Conservation (phyloP, 2,329 filamentous ascomycete species). For the Penicillium psychrosexuale region DNA sequence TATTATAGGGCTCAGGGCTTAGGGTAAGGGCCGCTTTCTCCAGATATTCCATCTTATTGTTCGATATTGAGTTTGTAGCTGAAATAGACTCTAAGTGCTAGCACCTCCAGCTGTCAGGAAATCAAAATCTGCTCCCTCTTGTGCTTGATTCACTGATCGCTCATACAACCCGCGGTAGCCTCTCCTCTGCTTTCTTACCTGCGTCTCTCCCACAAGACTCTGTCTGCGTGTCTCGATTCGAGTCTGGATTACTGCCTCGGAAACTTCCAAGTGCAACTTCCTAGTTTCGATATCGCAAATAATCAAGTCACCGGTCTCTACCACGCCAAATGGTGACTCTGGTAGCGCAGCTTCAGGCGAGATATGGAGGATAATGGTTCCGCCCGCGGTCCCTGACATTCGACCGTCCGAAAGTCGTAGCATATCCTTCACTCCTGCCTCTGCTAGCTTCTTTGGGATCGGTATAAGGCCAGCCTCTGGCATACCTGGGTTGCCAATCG, state of each 20-base stretch:
- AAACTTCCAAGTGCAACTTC: constrained; percentile 42
- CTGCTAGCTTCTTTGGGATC: constrained; percentile 49
- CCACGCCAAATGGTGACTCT: constrained; percentile 48
- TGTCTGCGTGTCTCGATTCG: constrained; percentile 36
- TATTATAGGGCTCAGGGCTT: constrained; percentile 33
- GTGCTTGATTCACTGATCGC: constrained; percentile 43
- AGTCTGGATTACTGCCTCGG: constrained; percentile 41
- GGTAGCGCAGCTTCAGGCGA: constrained; percentile 51
- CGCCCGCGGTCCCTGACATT: constrained; percentile 56
- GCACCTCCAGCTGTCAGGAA: constrained; percentile 32
- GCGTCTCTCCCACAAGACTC: constrained; percentile 9
- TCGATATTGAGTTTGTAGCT: neutral
- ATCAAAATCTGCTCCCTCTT: constrained; percentile 43
- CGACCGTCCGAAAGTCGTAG: constrained; percentile 53
- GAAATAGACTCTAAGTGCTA: neutral
- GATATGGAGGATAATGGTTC: constrained; percentile 54
- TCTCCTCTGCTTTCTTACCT: constrained; percentile 28
- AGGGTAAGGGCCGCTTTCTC: constrained; percentile 22
- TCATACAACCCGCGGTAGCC: constrained; percentile 44
- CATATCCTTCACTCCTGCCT: constrained; percentile 52
- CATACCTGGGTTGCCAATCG: constrained; percentile 53
- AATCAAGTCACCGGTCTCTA: constrained; percentile 50
- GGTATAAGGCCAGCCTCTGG: constrained; percentile 53
- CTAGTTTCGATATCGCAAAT: constrained; percentile 46
- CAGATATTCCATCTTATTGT: neutral